Evolutionary conservation across 805 yeast species (phyloP).

Genomic region (Wickerhamomyces strasburgensis): DNA sequence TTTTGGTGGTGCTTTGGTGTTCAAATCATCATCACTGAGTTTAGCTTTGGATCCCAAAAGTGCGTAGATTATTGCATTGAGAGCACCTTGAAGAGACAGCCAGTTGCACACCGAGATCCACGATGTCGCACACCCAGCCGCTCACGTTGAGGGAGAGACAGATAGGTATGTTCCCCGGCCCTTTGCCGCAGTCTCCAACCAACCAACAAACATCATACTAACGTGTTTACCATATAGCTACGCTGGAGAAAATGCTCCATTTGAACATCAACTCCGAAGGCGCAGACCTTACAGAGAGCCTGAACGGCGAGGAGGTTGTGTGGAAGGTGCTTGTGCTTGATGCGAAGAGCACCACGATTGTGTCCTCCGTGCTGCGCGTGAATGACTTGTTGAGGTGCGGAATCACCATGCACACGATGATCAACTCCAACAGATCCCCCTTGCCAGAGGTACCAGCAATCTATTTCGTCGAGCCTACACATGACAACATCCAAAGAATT

Average conservation of each 20-base stretch:
- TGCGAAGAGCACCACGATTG: conserved; percentile 70
- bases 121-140: conserved; percentile 21
- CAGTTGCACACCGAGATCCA: not conserved
- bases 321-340: conserved; percentile 94
- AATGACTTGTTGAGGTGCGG: conserved; percentile 89
- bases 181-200: too few species aligned
- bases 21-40: too few species aligned
- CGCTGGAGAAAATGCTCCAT: conserved; percentile 79
- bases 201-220: conserved; percentile 4
- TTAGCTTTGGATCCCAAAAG: too few species aligned
- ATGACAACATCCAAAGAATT: conserved; percentile 64
- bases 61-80: too few species aligned
- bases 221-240: conserved; percentile 25
- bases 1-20: too few species aligned
- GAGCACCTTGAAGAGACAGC: not conserved
- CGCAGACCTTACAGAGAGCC: conserved; percentile 48
- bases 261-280: conserved; percentile 59
- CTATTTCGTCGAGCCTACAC: conserved; percentile 85
- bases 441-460: conserved; percentile 93
- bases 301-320: conserved; percentile 59
- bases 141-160: conserved; percentile 37
- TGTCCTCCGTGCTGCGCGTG: conserved; percentile 88
- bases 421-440: conserved; percentile 68
- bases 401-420: conserved; percentile 80
- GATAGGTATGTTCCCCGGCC: conserved; percentile 26